These are phyloP conservation scores for Petrea volubilis DNA, from an alignment of 257 asterid species.

Conservation along the genomic window DNA sequence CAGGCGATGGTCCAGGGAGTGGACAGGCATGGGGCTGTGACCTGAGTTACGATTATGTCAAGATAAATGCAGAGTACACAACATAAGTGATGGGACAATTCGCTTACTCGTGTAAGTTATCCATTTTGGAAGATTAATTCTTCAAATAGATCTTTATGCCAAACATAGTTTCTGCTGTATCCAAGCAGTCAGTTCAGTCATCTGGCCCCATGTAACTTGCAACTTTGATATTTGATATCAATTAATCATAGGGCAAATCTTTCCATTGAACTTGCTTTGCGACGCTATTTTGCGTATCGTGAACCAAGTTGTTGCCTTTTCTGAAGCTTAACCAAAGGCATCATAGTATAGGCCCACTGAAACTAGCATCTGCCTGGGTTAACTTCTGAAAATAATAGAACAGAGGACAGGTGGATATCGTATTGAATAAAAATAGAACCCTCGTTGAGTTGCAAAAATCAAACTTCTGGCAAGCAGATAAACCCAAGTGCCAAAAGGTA, in stretches of 20 bases:
- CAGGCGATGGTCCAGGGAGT: constrained; percentile 79
- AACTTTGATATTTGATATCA: not conserved
- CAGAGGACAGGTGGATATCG: not conserved
- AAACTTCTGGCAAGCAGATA: not conserved
- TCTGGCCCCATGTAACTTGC: not conserved
- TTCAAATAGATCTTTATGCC: no score
- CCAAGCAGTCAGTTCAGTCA: no score
- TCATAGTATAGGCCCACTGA: not conserved
- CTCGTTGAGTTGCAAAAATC: not conserved
- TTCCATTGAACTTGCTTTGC: not conserved
- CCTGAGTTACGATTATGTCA: constrained; percentile 89
- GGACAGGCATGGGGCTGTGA: constrained; percentile 98
- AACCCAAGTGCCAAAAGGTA: not conserved
- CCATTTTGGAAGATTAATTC: not conserved
- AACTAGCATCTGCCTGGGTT: not conserved
- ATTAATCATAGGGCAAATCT: not conserved
- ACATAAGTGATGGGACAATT: constrained; percentile 2
- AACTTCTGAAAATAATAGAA: no score
- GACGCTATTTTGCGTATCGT: not conserved
- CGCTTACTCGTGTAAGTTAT: not conserved
- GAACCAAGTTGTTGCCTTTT: not conserved
- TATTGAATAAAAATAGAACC: not conserved
- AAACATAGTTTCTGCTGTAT: not conserved
- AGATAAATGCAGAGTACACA: constrained; percentile 91
- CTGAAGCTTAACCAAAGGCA: not conserved